Percentiles rank a stretch among this genome's conserved stretches.
phyloP scores from a whole-genome alignment of 371 early-diverging fungal genomes.

The Umbelopsis sp. region DNA sequence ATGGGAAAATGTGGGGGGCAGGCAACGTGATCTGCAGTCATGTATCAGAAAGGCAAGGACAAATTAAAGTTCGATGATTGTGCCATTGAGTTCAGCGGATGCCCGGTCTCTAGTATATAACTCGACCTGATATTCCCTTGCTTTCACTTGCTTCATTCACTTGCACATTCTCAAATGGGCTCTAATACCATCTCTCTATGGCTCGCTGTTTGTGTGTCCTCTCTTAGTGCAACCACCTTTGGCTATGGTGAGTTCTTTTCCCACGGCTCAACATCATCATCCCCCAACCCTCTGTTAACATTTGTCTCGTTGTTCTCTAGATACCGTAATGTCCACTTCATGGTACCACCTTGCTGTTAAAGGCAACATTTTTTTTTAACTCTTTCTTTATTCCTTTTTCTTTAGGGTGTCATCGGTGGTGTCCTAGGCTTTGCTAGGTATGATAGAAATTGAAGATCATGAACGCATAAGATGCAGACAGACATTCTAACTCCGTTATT shows the following conservation, averaged over 20 bases:
- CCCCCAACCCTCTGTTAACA: too few relatives aligned
- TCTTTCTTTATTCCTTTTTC: background rate
- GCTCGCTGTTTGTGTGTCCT: conserved; percentile 12
- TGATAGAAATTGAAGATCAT: background rate
- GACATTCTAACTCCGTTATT: background rate
- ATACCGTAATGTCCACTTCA: background rate
- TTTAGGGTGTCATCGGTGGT: conserved; percentile 16
- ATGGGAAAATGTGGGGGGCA: background rate
- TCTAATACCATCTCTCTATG: conserved; percentile 5
- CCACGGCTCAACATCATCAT: too few relatives aligned
- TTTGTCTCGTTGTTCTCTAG: background rate
- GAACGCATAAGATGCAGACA: background rate
- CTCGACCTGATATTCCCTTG: background rate
- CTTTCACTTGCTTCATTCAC: background rate
- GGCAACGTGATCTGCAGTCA: background rate
- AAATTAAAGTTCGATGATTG: background rate
- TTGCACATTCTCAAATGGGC: background rate
- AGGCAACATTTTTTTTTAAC: background rate
- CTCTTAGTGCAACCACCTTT: conserved; percentile 16
- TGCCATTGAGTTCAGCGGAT: conserved; percentile 8
- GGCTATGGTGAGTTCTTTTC: background rate
- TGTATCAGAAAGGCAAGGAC: background rate
- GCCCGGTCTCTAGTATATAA: conserved; percentile 1
- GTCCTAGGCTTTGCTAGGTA: conserved; percentile 9
- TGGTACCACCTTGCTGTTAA: background rate